Conservation (phyloP, 176 grass and related monocot species). For the Triticum turgidum region DNA sequence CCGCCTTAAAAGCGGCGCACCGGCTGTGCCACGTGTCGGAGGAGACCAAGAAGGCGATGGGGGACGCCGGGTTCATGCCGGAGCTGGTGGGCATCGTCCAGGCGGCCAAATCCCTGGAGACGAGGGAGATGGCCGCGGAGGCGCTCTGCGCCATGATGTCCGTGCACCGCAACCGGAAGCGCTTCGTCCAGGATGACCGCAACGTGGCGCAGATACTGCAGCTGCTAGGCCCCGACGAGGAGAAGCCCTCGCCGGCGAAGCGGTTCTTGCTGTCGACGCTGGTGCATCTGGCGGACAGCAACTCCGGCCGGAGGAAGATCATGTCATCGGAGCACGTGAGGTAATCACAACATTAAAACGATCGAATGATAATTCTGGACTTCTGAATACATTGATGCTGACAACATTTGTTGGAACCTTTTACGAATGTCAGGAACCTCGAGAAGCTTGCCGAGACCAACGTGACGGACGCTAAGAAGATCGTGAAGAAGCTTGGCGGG, state of each 20-base stretch:
- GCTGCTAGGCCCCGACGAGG: conserved; percentile 58
- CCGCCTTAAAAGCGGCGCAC: conserved; percentile 54
- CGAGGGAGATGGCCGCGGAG: conserved; percentile 73
- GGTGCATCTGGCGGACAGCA: conserved; percentile 58
- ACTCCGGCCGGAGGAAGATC: conserved; percentile 72
- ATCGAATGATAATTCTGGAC: neutral
- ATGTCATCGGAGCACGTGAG: conserved; percentile 61
- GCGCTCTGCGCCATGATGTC: conserved; percentile 62
- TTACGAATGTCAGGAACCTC: conserved; percentile 43
- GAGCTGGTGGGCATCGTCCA: conserved; percentile 67
- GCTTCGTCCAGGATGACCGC: conserved; percentile 70
- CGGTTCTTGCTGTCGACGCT: conserved; percentile 68
- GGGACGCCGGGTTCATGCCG: conserved; percentile 78
- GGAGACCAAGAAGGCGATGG: conserved; percentile 68
- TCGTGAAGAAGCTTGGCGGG: conserved; percentile 79
- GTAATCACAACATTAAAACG: neutral
- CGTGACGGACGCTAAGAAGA: conserved; percentile 70
- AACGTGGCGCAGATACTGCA: conserved; percentile 64
- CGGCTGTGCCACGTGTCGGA: conserved; percentile 60
- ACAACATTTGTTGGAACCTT: neutral
- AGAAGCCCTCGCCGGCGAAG: conserved; percentile 59
- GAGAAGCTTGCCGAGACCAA: conserved; percentile 71
- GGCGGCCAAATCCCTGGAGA: conserved; percentile 39
- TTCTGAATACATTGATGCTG: neutral
- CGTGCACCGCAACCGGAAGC: conserved; percentile 65